Evolutionary conservation across 306 rosid species (phyloP), one percentile per base, ranked within the genome.

Genomic region (Chamaecrista fasciculata): DNA sequence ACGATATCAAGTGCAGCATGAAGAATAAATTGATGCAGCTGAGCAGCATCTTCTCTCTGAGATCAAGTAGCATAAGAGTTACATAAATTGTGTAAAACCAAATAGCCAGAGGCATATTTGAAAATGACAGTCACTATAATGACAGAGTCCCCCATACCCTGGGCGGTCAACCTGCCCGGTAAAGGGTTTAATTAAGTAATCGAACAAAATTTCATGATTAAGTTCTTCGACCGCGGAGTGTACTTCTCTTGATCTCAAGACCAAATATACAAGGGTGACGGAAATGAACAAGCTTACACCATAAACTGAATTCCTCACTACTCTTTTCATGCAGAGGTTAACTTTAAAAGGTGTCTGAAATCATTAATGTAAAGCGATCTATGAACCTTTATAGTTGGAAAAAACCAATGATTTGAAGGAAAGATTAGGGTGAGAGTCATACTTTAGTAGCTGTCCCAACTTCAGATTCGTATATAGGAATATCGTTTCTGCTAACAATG

Each of bases 381-480:
- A 60, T 40, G 56, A 20, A 63, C 28, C 62, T 33, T 57, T 26
- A 6, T 43, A 69, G 10, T 42, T 28, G 29, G 42, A 39, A 68
- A 76, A 76, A 4, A 7, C 21, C 47, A 74, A 63, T 60, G 66
- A 53, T 56, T 8, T 44, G 29, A 15, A 33, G 19, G 42, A 61
- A 48, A 18, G 26, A 33, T 67, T 56, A 28, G 16, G n/a, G n/a
- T n/a, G n/a, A 50, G 43, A 64, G 46, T 11, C 70, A 51, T 82
- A 93, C 98, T 78, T 94, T 94, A 64, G 91, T 86, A 18, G 98
- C 90, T 66, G 96, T 87, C 84, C 98, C 98, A 64, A 94, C 96
- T 94, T 94, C 97, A 70, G 98, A 93, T 84, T 90, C 98, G 70
- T 94, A 94, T 47, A 94, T 94, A 18, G 98, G 98, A 71, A 94